Base-by-base conservation (phyloP, 1,139 yeast species). In the Hansenula lynferdii region DNA sequence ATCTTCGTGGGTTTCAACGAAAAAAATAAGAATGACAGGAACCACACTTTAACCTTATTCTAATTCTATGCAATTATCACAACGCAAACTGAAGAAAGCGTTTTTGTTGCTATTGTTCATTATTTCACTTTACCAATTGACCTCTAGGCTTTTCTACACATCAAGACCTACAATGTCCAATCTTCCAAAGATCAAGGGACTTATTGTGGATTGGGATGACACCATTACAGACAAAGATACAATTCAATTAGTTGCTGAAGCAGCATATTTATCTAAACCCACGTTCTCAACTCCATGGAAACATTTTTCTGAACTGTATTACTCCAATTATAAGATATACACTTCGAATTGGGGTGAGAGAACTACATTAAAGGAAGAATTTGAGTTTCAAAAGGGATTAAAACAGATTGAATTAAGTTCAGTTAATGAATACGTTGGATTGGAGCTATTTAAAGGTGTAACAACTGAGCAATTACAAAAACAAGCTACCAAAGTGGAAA, bases 151-250 rank as follows among this genome's bases (percentile, higher is more conserved):
- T 8, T 22, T 22, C 6, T 23, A 20, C 5, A 12, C 8, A 4
- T 14, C 33, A 30, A n/a, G 18, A 21, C 9, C 19, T 5, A 21
- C 33, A 5, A 30, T 30, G 33, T 30, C 33, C 6, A 4, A 10
- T 4, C n/a, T 35, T 12, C 44, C 48, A 15, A 39, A 38, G 36
- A 42, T 53, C 20, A 44, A 32, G 15, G 53, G 51, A 7, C 49
- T 76, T 16, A 64, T 76, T 1, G 53, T 74, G 3, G 92, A 83
- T 52, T 83, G 85, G 81, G 92, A 83, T 54, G 90, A 81, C 42
- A 82, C 90, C 0, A 65, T 79, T 21, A 80, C 90, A 1, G 46
- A 53, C 8, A 49, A 56, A 14, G 90, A 83, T 54, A 80, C 90
- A 1, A 72, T 80, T 30, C 56, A 57, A 19, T 52, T 71, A 7